These are phyloP conservation scores for Saccharomyces hybrid DNA, from an alignment of 1,139 yeast genomes.

Conservation along the genomic window DNA sequence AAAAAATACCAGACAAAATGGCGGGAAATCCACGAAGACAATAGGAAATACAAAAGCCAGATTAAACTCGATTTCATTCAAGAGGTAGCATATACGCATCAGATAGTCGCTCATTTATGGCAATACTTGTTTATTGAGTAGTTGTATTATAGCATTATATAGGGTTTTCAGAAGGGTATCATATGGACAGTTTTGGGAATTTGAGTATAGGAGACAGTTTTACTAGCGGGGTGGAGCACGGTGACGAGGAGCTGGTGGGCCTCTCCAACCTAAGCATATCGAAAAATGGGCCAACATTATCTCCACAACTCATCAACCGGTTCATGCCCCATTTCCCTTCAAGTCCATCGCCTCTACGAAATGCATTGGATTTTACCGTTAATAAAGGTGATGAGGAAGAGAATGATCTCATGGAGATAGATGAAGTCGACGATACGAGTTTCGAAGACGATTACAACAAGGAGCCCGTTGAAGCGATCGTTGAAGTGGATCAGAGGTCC, in stretches of 20 bases:
- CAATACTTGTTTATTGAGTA: not conserved
- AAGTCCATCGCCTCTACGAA: conserved; percentile 21
- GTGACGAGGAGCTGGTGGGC: conserved; percentile 16
- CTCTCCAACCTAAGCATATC: conserved; percentile 17
- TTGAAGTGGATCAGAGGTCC: not conserved
- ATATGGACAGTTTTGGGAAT: conserved; percentile 12
- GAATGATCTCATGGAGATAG: conserved; percentile 6
- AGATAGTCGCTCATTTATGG: not conserved
- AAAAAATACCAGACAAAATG: not conserved
- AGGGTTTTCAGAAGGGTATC: not conserved
- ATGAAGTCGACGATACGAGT: conserved; percentile 3
- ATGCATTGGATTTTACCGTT: conserved; percentile 7
- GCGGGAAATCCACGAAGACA: not conserved
- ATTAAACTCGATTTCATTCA: not conserved
- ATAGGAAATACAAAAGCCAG: not conserved
- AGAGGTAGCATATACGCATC: not conserved
- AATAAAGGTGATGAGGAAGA: conserved; percentile 10
- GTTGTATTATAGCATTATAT: not conserved
- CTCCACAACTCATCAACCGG: conserved; percentile 9
- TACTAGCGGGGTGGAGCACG: conserved; percentile 8
- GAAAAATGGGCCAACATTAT: conserved; percentile 5
- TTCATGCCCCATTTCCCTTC: conserved; percentile 16
- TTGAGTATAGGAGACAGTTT: conserved; percentile 12
- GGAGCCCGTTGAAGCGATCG: not conserved
- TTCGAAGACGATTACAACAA: conserved; percentile 1